Conservation (phyloP, 805 yeast genomes). For the Ogataea pilisensis region DNA sequence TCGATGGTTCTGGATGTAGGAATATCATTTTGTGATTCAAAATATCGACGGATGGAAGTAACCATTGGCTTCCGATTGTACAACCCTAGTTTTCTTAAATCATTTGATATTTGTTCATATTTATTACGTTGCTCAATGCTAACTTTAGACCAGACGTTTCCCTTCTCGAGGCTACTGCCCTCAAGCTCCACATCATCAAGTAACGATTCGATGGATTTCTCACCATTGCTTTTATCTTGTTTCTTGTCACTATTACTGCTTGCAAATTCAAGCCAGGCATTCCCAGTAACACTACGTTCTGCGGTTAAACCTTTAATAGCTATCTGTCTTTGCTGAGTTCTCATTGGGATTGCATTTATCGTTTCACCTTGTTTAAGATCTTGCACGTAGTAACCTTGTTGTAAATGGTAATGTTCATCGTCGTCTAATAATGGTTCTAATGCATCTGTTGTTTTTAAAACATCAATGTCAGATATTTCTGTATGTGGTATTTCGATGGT, state of each 20-base stretch:
- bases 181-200: background rate
- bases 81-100: constrained; percentile 25
- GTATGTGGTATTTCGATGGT: too few species aligned
- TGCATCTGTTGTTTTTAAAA: background rate
- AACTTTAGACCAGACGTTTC: constrained; percentile 21
- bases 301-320: constrained; percentile 20
- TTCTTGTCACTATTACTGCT: background rate
- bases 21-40: constrained; percentile 2
- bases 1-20: background rate
- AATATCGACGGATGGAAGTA: constrained; percentile 12
- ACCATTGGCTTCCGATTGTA: constrained; percentile 27
- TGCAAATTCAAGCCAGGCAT: constrained; percentile 23
- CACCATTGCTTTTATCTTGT: background rate
- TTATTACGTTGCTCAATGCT: constrained; percentile 25
- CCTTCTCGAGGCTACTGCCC: constrained; percentile 2
- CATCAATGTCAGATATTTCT: background rate
- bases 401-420: background rate
- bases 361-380: background rate
- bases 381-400: background rate
- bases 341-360: constrained; percentile 11
- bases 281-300: constrained; percentile 12
- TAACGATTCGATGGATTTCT: constrained; percentile 6
- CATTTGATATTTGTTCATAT: constrained; percentile 28
- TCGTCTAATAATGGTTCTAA: background rate
- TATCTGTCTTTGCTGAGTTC: constrained; percentile 28